phyloP scores from a whole-genome alignment of 106 monocot genomes.

The Dendrobium catenatum region DNA sequence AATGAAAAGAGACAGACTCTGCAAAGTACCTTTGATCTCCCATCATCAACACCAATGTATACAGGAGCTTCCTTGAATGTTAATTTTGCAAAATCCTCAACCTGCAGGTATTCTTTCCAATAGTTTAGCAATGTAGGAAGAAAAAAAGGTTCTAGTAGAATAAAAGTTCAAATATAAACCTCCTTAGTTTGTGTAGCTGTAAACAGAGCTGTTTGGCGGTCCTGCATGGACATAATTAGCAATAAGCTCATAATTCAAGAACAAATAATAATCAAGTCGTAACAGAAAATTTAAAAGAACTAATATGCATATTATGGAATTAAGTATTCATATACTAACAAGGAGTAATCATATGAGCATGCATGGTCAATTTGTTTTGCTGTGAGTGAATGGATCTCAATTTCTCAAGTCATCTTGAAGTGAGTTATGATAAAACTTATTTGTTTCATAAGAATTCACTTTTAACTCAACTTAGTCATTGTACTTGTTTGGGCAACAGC shows the following conservation, averaged over 20 bases:
- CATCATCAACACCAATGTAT: constrained; percentile 90
- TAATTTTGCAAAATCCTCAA: constrained; percentile 73
- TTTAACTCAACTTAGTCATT: too few relatives aligned
- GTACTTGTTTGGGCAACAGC: too few relatives aligned
- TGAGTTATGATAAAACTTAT: too few relatives aligned
- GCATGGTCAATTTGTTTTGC: not conserved
- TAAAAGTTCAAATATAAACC: constrained; percentile 24
- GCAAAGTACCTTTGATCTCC: constrained; percentile 48
- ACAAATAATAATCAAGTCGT: not conserved
- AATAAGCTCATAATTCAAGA: constrained; percentile 1
- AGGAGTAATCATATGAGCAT: not conserved
- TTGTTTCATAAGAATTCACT: too few relatives aligned
- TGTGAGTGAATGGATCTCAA: too few relatives aligned
- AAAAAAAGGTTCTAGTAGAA: not conserved
- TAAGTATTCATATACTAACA: not conserved
- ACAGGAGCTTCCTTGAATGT: constrained; percentile 64
- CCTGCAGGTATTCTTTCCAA: constrained; percentile 34
- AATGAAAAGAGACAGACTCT: not conserved
- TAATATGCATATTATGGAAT: not conserved
- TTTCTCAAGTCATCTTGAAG: too few relatives aligned
- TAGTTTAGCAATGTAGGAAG: not conserved
- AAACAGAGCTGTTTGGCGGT: constrained; percentile 86
- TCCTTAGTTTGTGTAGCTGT: constrained; percentile 89
- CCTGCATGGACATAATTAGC: constrained; percentile 29
- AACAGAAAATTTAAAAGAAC: not conserved